phyloP scores from a whole-genome alignment of 2,329 filamentous ascomycete genomes.

The Septoria petroselini region DNA sequence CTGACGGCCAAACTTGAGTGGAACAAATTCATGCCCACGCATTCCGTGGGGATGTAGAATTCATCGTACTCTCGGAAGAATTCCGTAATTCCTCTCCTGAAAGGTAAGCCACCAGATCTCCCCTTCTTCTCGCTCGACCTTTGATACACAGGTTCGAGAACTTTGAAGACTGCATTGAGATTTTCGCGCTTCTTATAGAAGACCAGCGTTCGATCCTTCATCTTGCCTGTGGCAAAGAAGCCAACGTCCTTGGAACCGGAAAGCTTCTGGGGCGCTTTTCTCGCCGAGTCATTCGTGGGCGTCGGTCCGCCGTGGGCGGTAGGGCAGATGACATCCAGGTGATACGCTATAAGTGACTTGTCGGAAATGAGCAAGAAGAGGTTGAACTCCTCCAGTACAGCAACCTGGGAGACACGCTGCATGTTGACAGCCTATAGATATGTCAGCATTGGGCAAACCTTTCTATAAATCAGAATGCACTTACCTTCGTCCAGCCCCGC shows the following conservation, averaged over 20 bases:
- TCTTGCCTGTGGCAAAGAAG: constrained; percentile 91
- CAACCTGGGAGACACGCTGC: constrained; percentile 80
- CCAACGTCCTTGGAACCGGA: constrained; percentile 85
- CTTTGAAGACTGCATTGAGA: constrained; percentile 88
- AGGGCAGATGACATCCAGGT: constrained; percentile 76
- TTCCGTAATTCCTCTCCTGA: constrained; percentile 73
- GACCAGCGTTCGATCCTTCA: constrained; percentile 93
- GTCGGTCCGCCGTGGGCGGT: constrained; percentile 45
- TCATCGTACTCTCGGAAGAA: constrained; percentile 98
- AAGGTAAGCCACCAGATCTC: constrained; percentile 56
- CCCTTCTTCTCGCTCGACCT: constrained; percentile 83
- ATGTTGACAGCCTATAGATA: constrained; percentile 67
- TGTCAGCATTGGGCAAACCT: constrained; percentile 31
- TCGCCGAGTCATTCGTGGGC: constrained; percentile 63
- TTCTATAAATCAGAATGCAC: constrained; percentile 33
- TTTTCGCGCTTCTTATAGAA: constrained; percentile 94
- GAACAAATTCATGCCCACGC: constrained; percentile 93
- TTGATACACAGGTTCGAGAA: constrained; percentile 91
- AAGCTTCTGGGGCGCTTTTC: constrained; percentile 86
- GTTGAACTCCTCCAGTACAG: constrained; percentile 93
- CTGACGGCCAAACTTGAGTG: constrained; percentile 89
- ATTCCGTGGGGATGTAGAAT: constrained; percentile 96
- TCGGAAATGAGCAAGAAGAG: constrained; percentile 89
- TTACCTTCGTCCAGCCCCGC: constrained; percentile 83
- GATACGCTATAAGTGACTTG: constrained; percentile 86